Evolutionary conservation across 192 early-diverging fungal genomes (phyloP).

Genomic region (Entomortierella chlamydospora): DNA sequence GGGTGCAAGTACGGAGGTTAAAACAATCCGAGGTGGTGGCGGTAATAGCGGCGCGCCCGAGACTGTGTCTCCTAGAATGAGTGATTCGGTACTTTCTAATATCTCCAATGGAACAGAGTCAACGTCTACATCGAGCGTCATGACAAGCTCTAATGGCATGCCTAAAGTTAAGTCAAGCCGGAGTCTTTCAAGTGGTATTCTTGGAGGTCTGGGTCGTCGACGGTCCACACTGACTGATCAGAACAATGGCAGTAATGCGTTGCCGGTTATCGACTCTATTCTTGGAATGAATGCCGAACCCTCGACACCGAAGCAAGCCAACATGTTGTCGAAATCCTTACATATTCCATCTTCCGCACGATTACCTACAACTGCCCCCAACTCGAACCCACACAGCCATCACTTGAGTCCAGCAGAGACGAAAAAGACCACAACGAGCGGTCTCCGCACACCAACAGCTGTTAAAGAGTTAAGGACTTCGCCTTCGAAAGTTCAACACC

Average conservation of each 20-base stretch:
- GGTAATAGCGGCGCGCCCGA: too few species aligned
- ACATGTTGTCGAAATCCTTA: neutral
- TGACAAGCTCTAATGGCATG: neutral
- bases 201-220: conserved; percentile 11
- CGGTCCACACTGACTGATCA: conserved; percentile 11
- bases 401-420: conserved; percentile 14
- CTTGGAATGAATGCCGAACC: conserved; percentile 4
- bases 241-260: neutral
- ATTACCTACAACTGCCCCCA: neutral
- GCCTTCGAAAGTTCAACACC: conserved; percentile 19
- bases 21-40: conserved; percentile 43
- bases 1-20: conserved; percentile 21
- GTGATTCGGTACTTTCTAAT: conserved; percentile 1
- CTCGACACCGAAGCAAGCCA: conserved; percentile 11
- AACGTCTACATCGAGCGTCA: neutral
- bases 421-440: conserved; percentile 39
- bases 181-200: conserved; percentile 38
- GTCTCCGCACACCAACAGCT: conserved; percentile 46
- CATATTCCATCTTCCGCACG: neutral
- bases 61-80: neutral
- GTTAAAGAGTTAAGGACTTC: conserved; percentile 39
- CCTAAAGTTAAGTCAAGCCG: conserved; percentile 29
- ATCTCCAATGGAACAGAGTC: neutral
- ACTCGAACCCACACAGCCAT: neutral
- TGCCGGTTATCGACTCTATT: neutral